A percentile compares a stretch with the other conserved stretches of the same genome.
Evolutionary conservation across 2,329 filamentous ascomycete genomes (phyloP).

Genomic region (Curvularia lunata): DNA sequence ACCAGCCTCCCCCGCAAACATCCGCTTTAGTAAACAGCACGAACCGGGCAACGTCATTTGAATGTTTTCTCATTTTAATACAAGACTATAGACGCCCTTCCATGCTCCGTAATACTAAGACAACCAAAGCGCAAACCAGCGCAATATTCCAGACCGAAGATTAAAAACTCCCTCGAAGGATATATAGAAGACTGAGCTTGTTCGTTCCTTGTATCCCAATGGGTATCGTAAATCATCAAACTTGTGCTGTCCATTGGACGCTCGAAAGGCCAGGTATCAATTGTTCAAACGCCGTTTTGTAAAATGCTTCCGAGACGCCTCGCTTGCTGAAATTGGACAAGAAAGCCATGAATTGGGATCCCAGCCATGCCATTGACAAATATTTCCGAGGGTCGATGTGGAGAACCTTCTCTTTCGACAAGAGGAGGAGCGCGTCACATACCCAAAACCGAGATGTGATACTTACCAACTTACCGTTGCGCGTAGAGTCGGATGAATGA

Average conservation of each 20-base stretch:
- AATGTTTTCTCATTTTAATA: conserved; percentile 13
- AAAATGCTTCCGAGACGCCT: conserved; percentile 44
- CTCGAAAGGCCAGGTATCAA: conserved; percentile 29
- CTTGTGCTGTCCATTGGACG: conserved; percentile 30
- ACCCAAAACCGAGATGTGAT: conserved; percentile 49
- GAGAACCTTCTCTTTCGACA: conserved; percentile 30
- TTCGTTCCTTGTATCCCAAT: conserved; percentile 8
- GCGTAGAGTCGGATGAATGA: conserved; percentile 46
- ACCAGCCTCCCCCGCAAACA: too few relatives aligned
- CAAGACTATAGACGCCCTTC: conserved; percentile 5
- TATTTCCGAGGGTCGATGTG: conserved; percentile 43
- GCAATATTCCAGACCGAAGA: background rate
- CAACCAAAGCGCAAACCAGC: conserved; percentile 4
- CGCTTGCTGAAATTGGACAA: conserved; percentile 34
- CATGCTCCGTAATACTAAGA: background rate
- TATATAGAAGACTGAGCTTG: conserved; percentile 10
- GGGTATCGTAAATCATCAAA: conserved; percentile 28
- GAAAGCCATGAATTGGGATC: conserved; percentile 21
- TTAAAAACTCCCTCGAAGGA: conserved; percentile 17
- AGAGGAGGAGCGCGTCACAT: conserved; percentile 46
- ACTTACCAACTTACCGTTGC: conserved; percentile 53
- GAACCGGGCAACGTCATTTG: background rate
- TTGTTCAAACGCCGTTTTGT: conserved; percentile 27
- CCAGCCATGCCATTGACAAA: conserved; percentile 21
- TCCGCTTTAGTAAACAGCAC: too few relatives aligned